Percentiles rank a stretch among this genome's conserved stretches.
phyloP scores from a whole-genome alignment of 1,284 basidiomycete species.

The Taiwanofungus camphoratus region DNA sequence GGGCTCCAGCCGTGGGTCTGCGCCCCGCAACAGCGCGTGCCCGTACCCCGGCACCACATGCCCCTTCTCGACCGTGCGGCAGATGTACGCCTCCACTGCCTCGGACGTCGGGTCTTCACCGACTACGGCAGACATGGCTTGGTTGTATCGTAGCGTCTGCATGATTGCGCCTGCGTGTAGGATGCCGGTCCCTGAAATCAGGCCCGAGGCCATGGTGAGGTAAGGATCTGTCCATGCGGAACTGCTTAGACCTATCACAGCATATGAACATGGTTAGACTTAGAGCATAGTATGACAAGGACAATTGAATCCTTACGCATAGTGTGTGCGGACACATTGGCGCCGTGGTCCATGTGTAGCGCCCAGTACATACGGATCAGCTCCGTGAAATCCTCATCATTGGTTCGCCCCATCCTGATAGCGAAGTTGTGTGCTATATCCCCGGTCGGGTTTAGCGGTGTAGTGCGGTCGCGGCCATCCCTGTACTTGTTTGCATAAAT shows the following conservation, averaged over 20 bases:
- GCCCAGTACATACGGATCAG: constrained; percentile 9
- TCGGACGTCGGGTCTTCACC: constrained; percentile 2
- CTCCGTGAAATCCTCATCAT: constrained; percentile 6
- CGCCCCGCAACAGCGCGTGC: constrained; percentile 7
- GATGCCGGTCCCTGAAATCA: constrained; percentile 8
- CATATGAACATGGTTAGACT: background rate
- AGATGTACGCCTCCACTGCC: constrained; percentile 5
- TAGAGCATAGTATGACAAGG: background rate
- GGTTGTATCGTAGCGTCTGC: constrained; percentile 7
- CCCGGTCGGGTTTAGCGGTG: background rate
- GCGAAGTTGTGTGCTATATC: constrained; percentile 9
- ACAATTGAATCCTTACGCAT: constrained; percentile 4
- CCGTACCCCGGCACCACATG: constrained; percentile 8
- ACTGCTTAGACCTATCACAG: constrained; percentile 6
- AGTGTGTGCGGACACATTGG: constrained; percentile 10
- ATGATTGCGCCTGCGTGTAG: constrained; percentile 7
- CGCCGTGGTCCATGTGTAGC: constrained; percentile 10
- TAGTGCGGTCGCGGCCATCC: background rate
- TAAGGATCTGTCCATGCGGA: constrained; percentile 9
- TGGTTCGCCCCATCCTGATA: constrained; percentile 2
- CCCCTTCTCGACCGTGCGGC: constrained; percentile 3
- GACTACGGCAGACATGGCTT: constrained; percentile 2
- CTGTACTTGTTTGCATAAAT: constrained; percentile 7
- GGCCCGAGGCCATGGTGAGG: constrained; percentile 5
- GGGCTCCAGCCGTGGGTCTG: constrained; percentile 7